A percentile compares a stretch with the other conserved stretches of the same genome.
phyloP scores from a whole-genome alignment of 352 stramenopile species.

The Paralagenidium karlingii region DNA sequence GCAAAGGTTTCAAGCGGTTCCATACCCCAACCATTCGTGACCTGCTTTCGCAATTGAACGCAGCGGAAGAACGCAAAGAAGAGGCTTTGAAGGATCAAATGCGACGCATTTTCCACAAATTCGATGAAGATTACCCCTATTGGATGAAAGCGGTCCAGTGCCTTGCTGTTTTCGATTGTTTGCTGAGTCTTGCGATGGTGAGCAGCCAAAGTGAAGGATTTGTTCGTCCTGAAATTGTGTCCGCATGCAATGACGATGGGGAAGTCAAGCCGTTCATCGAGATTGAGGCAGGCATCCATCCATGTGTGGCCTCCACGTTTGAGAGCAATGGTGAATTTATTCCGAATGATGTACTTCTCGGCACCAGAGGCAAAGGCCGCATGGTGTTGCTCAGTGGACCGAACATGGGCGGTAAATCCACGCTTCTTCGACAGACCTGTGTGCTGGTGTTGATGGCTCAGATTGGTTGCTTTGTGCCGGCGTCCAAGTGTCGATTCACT shows the following conservation, averaged over 20 bases:
- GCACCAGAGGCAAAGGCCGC: constrained; percentile 35
- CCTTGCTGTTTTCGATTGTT: constrained; percentile 90
- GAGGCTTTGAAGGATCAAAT: constrained; percentile 83
- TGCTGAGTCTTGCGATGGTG: constrained; percentile 90
- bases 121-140: constrained; percentile 87
- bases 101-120: constrained; percentile 92
- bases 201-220: constrained; percentile 90
- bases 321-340: constrained; percentile 87
- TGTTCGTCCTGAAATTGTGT: constrained; percentile 84
- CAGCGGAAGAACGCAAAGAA: constrained; percentile 70
- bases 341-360: constrained; percentile 92
- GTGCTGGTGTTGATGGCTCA: constrained; percentile 97
- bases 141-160: constrained; percentile 92
- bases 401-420: constrained; percentile 99
- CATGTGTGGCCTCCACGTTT: constrained; percentile 84
- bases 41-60: constrained; percentile 54
- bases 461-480: constrained; percentile 98
- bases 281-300: constrained; percentile 91
- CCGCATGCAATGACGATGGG: constrained; percentile 26
- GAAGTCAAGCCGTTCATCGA: constrained; percentile 59
- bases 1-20: constrained; percentile 90
- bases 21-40: constrained; percentile 80
- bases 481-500: constrained; percentile 87
- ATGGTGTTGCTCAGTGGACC: constrained; percentile 94
- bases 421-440: constrained; percentile 96